These are phyloP conservation scores for Saccharomyces kudriavzevii DNA, from an alignment of 805 yeast genomes.

Conservation along the genomic window DNA sequence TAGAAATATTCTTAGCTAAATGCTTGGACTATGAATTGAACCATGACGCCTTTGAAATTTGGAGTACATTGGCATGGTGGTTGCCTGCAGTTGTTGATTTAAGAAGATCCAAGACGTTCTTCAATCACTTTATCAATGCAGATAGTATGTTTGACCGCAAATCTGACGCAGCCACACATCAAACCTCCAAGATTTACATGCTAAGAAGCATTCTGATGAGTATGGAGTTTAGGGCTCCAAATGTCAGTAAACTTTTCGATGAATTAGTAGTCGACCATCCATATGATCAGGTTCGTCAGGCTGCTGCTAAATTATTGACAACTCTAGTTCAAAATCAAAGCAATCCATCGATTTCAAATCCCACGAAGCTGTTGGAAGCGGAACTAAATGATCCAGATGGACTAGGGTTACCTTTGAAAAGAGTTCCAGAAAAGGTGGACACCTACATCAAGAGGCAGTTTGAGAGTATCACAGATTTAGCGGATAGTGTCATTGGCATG, in stretches of 20 bases:
- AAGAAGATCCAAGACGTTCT: slow-evolving; percentile 54
- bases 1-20: slow-evolving; percentile 36
- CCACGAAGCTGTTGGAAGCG: slow-evolving; percentile 7
- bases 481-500: slow-evolving; percentile 27
- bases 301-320: slow-evolving; percentile 51
- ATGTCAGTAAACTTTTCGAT: slow-evolving; percentile 38
- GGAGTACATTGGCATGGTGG: slow-evolving; percentile 76
- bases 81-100: slow-evolving; percentile 55
- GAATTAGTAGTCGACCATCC: slow-evolving; percentile 48
- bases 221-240: slow-evolving; percentile 48
- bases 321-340: slow-evolving; percentile 23
- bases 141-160: slow-evolving; percentile 35
- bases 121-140: slow-evolving; percentile 39
- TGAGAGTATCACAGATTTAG: slow-evolving; percentile 35
- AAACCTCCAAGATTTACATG: slow-evolving; percentile 48
- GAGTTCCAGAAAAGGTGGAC: slow-evolving; percentile 28
- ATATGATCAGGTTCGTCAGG: slow-evolving; percentile 63
- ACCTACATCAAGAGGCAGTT: slow-evolving; percentile 38
- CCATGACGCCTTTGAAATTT: slow-evolving; percentile 64
- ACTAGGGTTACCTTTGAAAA: slow-evolving; percentile 31
- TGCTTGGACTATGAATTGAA: slow-evolving; percentile 53
- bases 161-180: slow-evolving; percentile 56
- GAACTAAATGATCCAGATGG: slow-evolving; percentile 18
- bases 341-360: slow-evolving; percentile 15
- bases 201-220: slow-evolving; percentile 43